Evolutionary conservation across 805 yeast genomes (phyloP).

Genomic region (Candida odintsovae): DNA sequence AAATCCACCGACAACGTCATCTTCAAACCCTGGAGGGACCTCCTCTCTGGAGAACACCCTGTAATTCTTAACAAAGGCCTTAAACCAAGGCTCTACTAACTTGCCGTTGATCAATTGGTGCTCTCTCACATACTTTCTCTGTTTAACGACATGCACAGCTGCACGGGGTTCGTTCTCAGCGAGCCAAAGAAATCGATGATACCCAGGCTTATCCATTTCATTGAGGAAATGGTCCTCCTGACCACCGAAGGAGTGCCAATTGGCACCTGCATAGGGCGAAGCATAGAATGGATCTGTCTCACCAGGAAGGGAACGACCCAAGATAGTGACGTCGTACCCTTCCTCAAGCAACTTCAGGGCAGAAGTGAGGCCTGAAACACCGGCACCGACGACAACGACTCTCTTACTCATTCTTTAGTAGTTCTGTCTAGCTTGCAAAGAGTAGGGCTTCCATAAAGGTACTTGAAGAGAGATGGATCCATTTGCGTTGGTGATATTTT

Average conservation of each 20-base stretch:
- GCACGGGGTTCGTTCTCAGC: slow-evolving; percentile 37
- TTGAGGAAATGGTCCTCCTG: slow-evolving; percentile 30
- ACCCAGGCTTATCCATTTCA: slow-evolving; percentile 40
- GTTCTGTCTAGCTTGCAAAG: not conserved
- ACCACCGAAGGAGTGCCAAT: slow-evolving; percentile 54
- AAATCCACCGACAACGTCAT: no score
- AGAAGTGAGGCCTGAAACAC: slow-evolving; percentile 45
- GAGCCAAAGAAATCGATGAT: slow-evolving; percentile 36
- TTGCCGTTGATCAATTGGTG: slow-evolving; percentile 4
- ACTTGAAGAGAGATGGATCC: not conserved
- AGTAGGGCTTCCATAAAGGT: no score
- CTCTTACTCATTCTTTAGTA: not conserved
- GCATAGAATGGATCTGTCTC: slow-evolving; percentile 45
- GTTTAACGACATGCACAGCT: slow-evolving; percentile 32
- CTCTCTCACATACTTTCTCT: slow-evolving; percentile 8
- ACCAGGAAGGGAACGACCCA: slow-evolving; percentile 45
- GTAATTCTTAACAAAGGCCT: no score
- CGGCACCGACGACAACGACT: slow-evolving; percentile 24
- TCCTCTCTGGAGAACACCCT: no score
- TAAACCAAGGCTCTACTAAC: no score
- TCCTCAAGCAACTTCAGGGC: slow-evolving; percentile 35
- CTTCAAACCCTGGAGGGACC: no score
- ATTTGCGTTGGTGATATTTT: not conserved
- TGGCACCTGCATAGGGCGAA: slow-evolving; percentile 63
- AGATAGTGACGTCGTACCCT: slow-evolving; percentile 34